Evolutionary conservation across 2,329 filamentous ascomycete species (phyloP).

Genomic region (Fusarium nematophilum): DNA sequence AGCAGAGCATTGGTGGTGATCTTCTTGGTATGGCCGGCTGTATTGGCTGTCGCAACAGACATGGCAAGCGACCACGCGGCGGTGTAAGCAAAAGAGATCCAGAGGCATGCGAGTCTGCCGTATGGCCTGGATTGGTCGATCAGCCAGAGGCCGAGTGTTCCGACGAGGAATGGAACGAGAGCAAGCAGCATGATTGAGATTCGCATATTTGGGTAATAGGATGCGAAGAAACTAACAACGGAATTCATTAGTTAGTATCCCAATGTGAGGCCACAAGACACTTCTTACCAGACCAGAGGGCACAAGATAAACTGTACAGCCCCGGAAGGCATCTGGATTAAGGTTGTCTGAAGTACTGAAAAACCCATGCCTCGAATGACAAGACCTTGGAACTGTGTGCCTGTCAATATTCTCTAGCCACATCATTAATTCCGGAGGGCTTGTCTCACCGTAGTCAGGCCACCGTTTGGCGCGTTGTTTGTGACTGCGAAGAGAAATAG

Average conservation of each 20-base stretch:
- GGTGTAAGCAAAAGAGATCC: slow-evolving; percentile 40
- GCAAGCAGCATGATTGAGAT: slow-evolving; percentile 7
- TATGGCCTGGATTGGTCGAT: not conserved
- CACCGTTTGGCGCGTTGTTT: slow-evolving; percentile 67
- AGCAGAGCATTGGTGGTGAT: slow-evolving; percentile 56
- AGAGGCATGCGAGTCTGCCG: slow-evolving; percentile 37
- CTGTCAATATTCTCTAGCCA: slow-evolving; percentile 5
- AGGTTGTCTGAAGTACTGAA: slow-evolving; percentile 6
- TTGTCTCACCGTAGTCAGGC: slow-evolving; percentile 37
- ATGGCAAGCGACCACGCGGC: slow-evolving; percentile 38
- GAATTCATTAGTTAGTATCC: not conserved
- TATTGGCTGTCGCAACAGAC: slow-evolving; percentile 27
- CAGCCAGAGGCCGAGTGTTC: slow-evolving; percentile 1
- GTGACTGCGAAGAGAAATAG: slow-evolving; percentile 62
- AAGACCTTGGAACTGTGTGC: slow-evolving; percentile 15
- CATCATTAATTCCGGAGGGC: too few relatives aligned
- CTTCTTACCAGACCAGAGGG: slow-evolving; percentile 6
- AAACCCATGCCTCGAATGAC: slow-evolving; percentile 17
- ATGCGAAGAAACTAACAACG: not conserved
- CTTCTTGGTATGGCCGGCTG: slow-evolving; percentile 52
- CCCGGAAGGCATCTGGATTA: slow-evolving; percentile 15
- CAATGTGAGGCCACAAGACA: not conserved
- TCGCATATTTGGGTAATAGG: slow-evolving; percentile 1
- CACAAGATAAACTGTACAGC: slow-evolving; percentile 6
- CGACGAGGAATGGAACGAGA: slow-evolving; percentile 4